Conservation (phyloP, 1,284 basidiomycete species). For the Ganoderma sinense region DNA sequence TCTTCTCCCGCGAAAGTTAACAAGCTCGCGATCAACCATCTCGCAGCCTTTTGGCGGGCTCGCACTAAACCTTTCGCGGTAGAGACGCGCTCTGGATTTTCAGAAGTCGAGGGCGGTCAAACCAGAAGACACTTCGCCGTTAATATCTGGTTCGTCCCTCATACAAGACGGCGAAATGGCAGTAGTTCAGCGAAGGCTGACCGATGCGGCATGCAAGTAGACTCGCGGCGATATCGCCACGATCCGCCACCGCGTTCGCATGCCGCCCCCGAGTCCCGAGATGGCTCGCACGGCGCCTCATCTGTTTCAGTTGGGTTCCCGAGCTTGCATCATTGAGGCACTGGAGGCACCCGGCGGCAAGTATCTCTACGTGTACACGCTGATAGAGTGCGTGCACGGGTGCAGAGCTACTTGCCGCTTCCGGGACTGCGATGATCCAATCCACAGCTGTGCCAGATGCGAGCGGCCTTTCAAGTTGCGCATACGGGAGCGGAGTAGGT, state of each 20-base stretch:
- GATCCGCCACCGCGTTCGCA: not conserved
- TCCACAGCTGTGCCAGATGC: conserved; percentile 22
- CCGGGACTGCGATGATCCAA: conserved; percentile 23
- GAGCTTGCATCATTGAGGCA: not conserved
- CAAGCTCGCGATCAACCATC: not conserved
- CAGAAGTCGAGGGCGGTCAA: not conserved
- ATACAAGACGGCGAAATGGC: not conserved
- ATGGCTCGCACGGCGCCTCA: not conserved
- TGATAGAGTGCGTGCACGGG: conserved; percentile 14
- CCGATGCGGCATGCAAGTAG: conserved; percentile 6
- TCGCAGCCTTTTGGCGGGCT: not conserved
- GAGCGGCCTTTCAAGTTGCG: not conserved
- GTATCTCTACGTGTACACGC: conserved; percentile 3
- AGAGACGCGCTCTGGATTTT: not conserved
- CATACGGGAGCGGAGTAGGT: not conserved
- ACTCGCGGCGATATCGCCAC: not conserved
- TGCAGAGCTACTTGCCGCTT: conserved; percentile 12
- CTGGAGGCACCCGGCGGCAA: conserved; percentile 25
- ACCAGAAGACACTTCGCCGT: not conserved
- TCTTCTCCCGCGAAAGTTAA: conserved; percentile 26
- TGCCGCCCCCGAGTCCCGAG: not conserved
- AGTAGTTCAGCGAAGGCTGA: not conserved
- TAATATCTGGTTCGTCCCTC: not conserved
- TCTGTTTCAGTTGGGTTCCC: not conserved
- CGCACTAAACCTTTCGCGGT: not conserved